Conservation (phyloP, 495 filamentous ascomycete species). For the Neurospora sp. region DNA sequence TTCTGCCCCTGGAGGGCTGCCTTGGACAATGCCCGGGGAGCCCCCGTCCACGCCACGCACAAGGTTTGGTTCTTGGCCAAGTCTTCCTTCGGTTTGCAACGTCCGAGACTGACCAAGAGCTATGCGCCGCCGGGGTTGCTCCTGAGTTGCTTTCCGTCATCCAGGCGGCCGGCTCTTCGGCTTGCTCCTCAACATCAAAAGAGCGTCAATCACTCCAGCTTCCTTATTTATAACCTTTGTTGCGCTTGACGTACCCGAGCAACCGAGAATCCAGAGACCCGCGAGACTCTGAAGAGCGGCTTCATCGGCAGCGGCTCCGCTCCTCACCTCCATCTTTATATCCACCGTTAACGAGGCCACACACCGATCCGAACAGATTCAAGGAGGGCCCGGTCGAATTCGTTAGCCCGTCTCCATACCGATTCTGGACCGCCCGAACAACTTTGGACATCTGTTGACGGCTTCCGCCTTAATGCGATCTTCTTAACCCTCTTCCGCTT, state of each 20-base stretch:
- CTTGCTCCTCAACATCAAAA: not conserved
- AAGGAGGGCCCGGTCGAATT: not conserved
- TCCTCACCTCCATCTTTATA: not conserved
- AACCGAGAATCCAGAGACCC: not conserved
- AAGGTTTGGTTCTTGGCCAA: not conserved
- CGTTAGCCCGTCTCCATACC: not conserved
- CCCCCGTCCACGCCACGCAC: not conserved
- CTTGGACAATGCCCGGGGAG: not conserved
- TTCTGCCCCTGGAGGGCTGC: not conserved
- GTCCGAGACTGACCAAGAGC: not conserved
- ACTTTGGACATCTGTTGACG: not conserved
- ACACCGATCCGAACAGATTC: not conserved
- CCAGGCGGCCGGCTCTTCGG: not conserved
- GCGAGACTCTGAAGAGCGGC: not conserved
- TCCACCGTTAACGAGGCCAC: not conserved
- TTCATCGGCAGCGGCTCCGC: not conserved
- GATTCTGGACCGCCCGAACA: not conserved
- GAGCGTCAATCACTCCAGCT: not conserved
- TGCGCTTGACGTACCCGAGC: not conserved
- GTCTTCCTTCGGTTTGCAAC: not conserved
- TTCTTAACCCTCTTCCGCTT: not conserved
- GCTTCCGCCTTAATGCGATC: not conserved
- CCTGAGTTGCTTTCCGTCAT: not conserved
- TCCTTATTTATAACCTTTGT: not conserved
- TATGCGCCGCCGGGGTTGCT: not conserved